These are phyloP conservation scores for Microsporum audouinii DNA, from an alignment of 2,329 filamentous ascomycete genomes.

Conservation along the genomic window DNA sequence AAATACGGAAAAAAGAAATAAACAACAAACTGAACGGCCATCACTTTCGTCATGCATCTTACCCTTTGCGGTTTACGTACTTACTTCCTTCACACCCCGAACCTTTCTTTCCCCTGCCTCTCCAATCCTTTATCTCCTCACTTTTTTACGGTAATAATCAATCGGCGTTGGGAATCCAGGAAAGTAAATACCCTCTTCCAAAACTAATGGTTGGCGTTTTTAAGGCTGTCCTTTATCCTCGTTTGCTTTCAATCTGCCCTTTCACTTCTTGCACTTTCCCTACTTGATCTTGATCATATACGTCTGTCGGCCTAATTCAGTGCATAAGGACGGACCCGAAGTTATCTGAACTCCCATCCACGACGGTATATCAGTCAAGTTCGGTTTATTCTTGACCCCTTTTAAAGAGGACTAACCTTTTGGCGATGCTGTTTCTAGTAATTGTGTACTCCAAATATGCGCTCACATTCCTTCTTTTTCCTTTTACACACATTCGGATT, in stretches of 20 bases:
- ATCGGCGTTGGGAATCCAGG: constrained; percentile 19
- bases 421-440: not conserved
- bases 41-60: not conserved
- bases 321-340: constrained; percentile 10
- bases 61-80: not conserved
- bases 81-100: not conserved
- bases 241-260: constrained; percentile 11
- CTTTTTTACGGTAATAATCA: constrained; percentile 17
- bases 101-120: constrained; percentile 4
- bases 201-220: constrained; percentile 13
- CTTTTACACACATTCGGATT: constrained; percentile 4
- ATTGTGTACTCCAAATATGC: not conserved
- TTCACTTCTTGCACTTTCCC: constrained; percentile 7
- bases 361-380: not conserved
- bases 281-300: constrained; percentile 14
- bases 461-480: constrained; percentile 13
- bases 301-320: constrained; percentile 13
- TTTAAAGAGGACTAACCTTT: not conserved
- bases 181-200: constrained; percentile 27
- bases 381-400: not conserved
- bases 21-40: not conserved
- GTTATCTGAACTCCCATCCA: not conserved
- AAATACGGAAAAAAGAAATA: too few relatives aligned
- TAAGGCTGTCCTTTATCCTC: constrained; percentile 9
- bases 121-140: constrained; percentile 6